Percentiles rank a stretch among this genome's conserved stretches.
phyloP scores from a whole-genome alignment of 495 filamentous ascomycete species.

The Usnea hakonensis region DNA sequence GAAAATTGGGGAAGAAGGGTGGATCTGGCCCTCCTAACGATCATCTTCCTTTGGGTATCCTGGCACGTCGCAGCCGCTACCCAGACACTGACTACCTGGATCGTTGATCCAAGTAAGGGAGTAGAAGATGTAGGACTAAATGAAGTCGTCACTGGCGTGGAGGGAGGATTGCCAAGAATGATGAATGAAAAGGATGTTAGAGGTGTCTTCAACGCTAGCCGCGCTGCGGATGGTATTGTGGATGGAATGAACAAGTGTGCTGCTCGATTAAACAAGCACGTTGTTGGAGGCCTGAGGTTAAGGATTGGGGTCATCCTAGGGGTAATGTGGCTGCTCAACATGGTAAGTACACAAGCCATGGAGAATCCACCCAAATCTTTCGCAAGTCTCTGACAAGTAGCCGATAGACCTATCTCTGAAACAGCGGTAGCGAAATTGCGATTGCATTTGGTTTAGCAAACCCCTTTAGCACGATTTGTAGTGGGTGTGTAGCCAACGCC shows the following conservation, averaged over 20 bases:
- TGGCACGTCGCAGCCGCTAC: constrained; percentile 32
- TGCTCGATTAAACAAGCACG: not conserved
- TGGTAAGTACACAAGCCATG: constrained; percentile 11
- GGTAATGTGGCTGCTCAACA: constrained; percentile 23
- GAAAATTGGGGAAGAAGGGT: constrained; percentile 15
- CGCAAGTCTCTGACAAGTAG: not conserved
- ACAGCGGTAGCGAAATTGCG: not conserved
- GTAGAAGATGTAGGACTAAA: not conserved
- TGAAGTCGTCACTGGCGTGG: not conserved
- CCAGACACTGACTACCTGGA: constrained; percentile 32
- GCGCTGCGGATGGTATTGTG: not conserved
- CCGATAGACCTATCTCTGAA: not conserved
- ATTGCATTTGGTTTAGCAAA: not conserved
- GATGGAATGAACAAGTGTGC: not conserved
- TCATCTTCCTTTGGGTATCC: constrained; percentile 38
- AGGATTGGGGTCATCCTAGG: constrained; percentile 12
- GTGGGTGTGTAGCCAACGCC: not conserved
- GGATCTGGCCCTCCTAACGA: constrained; percentile 34
- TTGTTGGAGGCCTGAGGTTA: constrained; percentile 9
- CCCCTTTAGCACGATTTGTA: not conserved
- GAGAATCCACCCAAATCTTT: not conserved
- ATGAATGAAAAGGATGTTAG: constrained; percentile 13
- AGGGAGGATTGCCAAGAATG: not conserved
- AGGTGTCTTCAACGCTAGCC: not conserved
- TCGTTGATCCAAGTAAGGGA: constrained; percentile 28